Base-by-base conservation (phyloP, 257 asterid species). In the Solanum verrucosum region DNA sequence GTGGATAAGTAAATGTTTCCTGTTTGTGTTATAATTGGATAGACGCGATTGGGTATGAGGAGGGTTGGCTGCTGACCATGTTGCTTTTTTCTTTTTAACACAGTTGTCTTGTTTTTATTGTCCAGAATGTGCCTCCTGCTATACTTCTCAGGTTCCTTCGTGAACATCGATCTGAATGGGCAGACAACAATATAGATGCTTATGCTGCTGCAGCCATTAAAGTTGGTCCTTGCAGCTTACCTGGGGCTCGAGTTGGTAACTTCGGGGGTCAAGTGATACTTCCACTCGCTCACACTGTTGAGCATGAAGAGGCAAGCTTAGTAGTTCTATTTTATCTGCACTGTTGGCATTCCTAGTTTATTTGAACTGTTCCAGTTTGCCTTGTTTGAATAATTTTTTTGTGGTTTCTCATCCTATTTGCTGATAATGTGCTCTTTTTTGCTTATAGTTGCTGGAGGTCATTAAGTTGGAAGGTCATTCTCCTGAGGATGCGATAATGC, bases 141-240 rank as follows among this genome's bases (percentile, higher is more conserved):
- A 93, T 96, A 88, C 94, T 96, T 72, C 96, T 96, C 4, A 89
- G 98, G 89, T 96, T 96, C 85, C 88, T 96, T 60, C 89, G 99
- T 81, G 99, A 96, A 93, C 99, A 96, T 89, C 91, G 99, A 83
- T 96, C 99, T 7, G 99, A 96, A 90, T 96, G 99, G 99, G 99
- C 99, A 18, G 98, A 96, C 90, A 95, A 90, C 87, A 95, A 90
- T 81, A 92, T 94, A 6, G 98, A 96, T 87, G 94, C 98, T 68
- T 96, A 93, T 91, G 91, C 98, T 44, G 98, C 98, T 74, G 93
- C 95, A 68, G 96, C 98, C 74, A 84, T 92, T 59, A 96, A 95
- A 91, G 88, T 93, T 27, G 98, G 96, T 46, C 94, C 98, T 7
- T 93, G 92, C 87, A 91, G 91, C 79, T 77, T 93, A 67, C 93